These are phyloP conservation scores for Aspergillus candidus DNA, from an alignment of 2,329 filamentous ascomycete genomes.

Conservation along the genomic window DNA sequence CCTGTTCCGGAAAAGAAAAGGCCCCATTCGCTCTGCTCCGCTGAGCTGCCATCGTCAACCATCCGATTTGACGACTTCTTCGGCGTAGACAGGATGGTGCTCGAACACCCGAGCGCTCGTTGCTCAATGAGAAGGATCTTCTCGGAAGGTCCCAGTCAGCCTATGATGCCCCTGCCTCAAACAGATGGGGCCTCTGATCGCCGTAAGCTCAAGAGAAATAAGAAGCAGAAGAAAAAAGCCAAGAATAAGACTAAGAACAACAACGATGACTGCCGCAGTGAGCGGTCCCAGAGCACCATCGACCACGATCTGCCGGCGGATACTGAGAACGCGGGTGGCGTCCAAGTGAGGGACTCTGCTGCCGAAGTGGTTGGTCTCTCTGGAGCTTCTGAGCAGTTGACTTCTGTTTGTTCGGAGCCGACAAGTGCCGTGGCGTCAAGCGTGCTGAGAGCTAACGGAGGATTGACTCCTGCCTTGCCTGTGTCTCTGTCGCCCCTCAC, in stretches of 20 bases:
- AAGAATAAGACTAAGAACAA: slow-evolving; percentile 1
- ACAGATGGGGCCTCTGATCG: slow-evolving; percentile 6
- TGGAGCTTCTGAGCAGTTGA: too few relatives aligned
- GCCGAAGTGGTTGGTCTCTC: too few relatives aligned
- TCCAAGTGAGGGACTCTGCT: too few relatives aligned
- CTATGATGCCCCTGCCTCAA: slow-evolving; percentile 5
- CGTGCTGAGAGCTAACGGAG: too few relatives aligned
- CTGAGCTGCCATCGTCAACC: slow-evolving; percentile 8
- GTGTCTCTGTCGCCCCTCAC: too few relatives aligned
- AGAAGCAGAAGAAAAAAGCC: slow-evolving; percentile 8
- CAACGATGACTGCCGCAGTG: background rate
- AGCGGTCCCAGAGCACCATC: background rate
- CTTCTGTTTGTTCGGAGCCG: too few relatives aligned
- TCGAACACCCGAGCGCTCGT: background rate
- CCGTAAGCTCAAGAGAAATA: slow-evolving; percentile 6
- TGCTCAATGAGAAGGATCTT: background rate
- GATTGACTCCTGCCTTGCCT: too few relatives aligned
- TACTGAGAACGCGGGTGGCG: too few relatives aligned
- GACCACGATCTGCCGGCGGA: background rate
- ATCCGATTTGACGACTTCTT: slow-evolving; percentile 10
- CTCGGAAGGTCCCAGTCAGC: background rate
- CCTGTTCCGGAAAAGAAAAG: slow-evolving; percentile 1
- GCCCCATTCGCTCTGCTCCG: slow-evolving; percentile 13
- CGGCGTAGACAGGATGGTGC: background rate
- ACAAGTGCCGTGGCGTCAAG: too few relatives aligned